These are phyloP conservation scores for Pleurozium schreberi DNA, from an alignment of 225 moss, liverwort and hornwort species.

Conservation along the genomic window DNA sequence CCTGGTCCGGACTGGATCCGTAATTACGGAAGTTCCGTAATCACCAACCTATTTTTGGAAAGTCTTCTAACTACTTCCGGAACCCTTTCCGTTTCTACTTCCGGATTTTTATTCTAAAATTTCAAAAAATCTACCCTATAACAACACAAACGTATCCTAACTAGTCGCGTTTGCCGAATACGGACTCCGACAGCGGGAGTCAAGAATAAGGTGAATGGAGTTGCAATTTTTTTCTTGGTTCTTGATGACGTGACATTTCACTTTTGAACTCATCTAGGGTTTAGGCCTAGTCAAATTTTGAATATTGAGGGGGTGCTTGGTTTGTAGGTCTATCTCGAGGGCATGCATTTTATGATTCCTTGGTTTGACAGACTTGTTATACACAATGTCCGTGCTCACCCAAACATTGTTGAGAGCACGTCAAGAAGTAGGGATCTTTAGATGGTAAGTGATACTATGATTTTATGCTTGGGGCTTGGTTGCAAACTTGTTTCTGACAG, in stretches of 20 bases:
- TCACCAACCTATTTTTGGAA: no score
- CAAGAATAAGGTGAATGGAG: conserved; percentile 54
- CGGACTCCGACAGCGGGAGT: no score
- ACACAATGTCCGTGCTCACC: conserved; percentile 80
- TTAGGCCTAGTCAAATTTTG: neutral
- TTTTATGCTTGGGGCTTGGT: neutral
- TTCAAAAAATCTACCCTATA: no score
- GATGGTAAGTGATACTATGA: conserved; percentile 37
- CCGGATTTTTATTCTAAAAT: no score
- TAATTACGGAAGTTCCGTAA: no score
- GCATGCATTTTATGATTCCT: conserved; percentile 87
- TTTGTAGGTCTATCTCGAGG: conserved; percentile 80
- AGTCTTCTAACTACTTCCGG: no score
- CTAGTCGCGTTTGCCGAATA: no score
- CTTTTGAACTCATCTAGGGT: neutral
- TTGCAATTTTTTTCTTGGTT: neutral
- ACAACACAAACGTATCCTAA: no score
- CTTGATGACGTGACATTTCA: neutral
- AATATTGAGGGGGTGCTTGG: neutral
- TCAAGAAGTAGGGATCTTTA: conserved; percentile 90
- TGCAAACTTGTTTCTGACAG: neutral
- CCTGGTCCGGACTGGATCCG: no score
- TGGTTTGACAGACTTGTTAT: conserved; percentile 93
- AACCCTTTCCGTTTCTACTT: no score
- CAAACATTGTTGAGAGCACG: conserved; percentile 87